Evolutionary conservation across 306 rosid species (phyloP), one percentile per base, ranked within the genome.

Genomic region (Hippophae rhamnoides): DNA sequence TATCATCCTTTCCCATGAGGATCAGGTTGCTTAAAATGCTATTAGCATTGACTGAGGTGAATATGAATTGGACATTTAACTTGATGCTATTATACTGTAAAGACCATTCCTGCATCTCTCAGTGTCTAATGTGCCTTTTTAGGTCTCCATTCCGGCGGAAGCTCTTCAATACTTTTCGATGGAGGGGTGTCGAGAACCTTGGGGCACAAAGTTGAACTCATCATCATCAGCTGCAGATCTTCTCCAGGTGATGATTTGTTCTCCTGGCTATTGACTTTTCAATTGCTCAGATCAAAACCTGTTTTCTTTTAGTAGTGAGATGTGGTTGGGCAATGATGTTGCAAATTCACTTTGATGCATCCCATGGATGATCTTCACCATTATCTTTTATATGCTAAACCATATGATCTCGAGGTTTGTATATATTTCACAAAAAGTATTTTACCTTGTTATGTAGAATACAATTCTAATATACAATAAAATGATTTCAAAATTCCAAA

Each of bases 21-120:
- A 66, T 79, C 64, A 81, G 84, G 56, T 69, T 87, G 64, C 82
- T 84, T 25, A 84, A 87, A 76, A 41, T 81, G 65, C 69, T 79
- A 46, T 60, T 87, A 67, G 69, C 89, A 49, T 42, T 77, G 58
- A 74, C 80, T 71, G 90, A 87, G 90, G 95, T 87, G 68, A 79
- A 14, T 49, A 8, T 13, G 10, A 47, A 47, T 8, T 47, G 38
- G 38, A 31, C 38, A 31, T 9, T 26, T 41, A n/a, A 43, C 8
- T 18, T 13, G 49, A 13, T 11, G 11, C 27, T 8, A 5, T 69
- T 31, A 52, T 52, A 46, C 10, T 52, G 6, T 41, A 38, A 44
- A 41, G 13, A 14, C 49, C 8, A 13, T 54, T 7, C 50, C 7
- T 41, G 57, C 47, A 57, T 38, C 53, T 74, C 41, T 74, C 43